Evolutionary conservation across 495 filamentous ascomycete species (phyloP), one percentile per base, ranked within the genome.

Genomic region (Parathielavia appendiculata): DNA sequence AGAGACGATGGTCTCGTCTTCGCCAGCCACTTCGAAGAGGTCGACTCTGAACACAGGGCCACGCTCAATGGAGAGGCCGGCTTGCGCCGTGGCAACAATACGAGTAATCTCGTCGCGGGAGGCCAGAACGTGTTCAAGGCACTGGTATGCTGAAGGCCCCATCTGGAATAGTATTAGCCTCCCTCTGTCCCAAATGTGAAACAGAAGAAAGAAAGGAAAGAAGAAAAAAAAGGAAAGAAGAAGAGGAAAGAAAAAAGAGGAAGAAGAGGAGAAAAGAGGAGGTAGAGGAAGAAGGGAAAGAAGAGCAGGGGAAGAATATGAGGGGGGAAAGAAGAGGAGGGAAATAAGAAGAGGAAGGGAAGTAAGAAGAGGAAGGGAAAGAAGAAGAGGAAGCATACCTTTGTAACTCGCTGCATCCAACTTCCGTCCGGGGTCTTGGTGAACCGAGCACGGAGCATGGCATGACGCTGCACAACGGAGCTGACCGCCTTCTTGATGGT

Each of bases 361-460:
- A n/a, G n/a, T n/a, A n/a, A n/a, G 14, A n/a, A 9, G 26, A 41
- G 23, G 63, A 16, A 41, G 38, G 14, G 39, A 3, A 50, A 54
- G 16, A 51, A 45, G 35, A 32, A 45, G 13, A 19, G 30, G 1
- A 26, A 10, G 36, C 56, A 4, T 52, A 63, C 60, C 60, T 63
- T 47, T 34, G 54, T 50, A n/a, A 66, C 62, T 16, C 43, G 41
- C 46, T 72, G 70, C 19, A 56, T 32, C 68, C 66, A 71, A 16
- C 12, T 43, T 26, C 60, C 66, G 26, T 66, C 40, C 43, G 40
- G 20, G 0, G 14, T 30, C 52, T 64, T 62, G 6, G 59, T 50
- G 56, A 84, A 84, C 7, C 83, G 73, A 16, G 77, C 77, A 5
- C 83, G 76, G 10, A 87, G 74, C 83, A 87, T 86, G 1, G 81